Conservation (phyloP, 208 protist genomes). For the Acanthamoeba healyi region DNA sequence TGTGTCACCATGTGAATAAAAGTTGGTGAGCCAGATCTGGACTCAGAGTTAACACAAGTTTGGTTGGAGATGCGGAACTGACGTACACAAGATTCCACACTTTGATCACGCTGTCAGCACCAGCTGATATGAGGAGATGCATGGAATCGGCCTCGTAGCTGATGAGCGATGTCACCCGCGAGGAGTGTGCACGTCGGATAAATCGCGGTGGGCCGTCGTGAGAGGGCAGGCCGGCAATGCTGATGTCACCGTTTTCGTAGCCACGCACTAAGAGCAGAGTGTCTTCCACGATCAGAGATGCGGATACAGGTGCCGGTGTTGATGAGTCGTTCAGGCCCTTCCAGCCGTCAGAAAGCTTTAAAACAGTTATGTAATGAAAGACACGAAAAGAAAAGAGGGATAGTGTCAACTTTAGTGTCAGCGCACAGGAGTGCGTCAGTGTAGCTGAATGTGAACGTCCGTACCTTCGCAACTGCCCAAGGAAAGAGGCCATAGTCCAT, state of each 20-base stretch:
- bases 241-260: slow-evolving; percentile 67
- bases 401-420: too few relatives aligned
- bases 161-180: slow-evolving; percentile 25
- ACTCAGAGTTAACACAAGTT: too few relatives aligned
- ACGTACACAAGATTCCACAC: slow-evolving; percentile 69
- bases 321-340: not conserved
- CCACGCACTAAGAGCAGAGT: slow-evolving; percentile 29
- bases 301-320: not conserved
- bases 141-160: not conserved
- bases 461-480: not conserved
- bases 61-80: not conserved
- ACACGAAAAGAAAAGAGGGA: not conserved
- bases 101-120: slow-evolving; percentile 55
- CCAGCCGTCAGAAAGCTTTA: slow-evolving; percentile 6
- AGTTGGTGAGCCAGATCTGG: not conserved
- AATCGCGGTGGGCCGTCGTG: not conserved
- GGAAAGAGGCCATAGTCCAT: not conserved
- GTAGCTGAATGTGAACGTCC: too few relatives aligned
- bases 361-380: not conserved
- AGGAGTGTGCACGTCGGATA: slow-evolving; percentile 13
- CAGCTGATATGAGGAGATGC: slow-evolving; percentile 1
- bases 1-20: not conserved
- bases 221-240: slow-evolving; percentile 14
- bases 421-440: too few relatives aligned
- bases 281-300: slow-evolving; percentile 30